Base-by-base conservation (phyloP, 108 stramenopile genomes). In the Nitzschia palea region DNA sequence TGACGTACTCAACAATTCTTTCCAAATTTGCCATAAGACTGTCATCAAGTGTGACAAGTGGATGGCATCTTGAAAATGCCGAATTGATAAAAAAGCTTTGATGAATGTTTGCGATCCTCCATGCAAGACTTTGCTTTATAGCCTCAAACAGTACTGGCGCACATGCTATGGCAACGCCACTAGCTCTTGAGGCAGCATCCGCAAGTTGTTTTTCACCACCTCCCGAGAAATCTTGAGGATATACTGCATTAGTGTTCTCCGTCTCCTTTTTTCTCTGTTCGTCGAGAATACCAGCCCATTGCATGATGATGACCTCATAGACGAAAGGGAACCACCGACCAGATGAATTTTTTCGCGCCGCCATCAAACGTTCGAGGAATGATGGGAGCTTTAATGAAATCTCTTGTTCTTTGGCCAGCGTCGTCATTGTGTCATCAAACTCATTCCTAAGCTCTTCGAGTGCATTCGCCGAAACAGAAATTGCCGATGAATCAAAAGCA, bases 111-210 rank as follows among this genome's bases (percentile, higher is more conserved):
- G 83, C 68, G 30, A 93, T 62, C 62, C 91, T 78, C 63, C 79
- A 81, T 25, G 87, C 87, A 2, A 95, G 69, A 58, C 91, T 93
- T 53, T 93, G 83, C 69, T 90, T 90, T 33, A 95, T 91, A 27
- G 91, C 73, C 68, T 89, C 95, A 45, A 95, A 87, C 29, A 95
- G 81, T 25, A 90, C 77, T 9, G 95, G 95, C 22, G 95, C 95
- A 51, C 90, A 88, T 40, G 87, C 81, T 29, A 95, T 82, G 30
- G 87, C 73, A 22, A 80, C 84, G 5, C 90, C 90, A 44, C 79
- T 71, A 0, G 86, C 79, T 34, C 86, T 80, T 34, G 74, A 70
- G 4, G 90, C 87, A 34, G 89, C 89, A 47, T 86, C 82, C 42
- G 68, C 70, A 10, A 95, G 62, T 32, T 67, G 60, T 42, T 79